phyloP scores from a whole-genome alignment of 129 eudicot species.

The Tagetes patula region DNA sequence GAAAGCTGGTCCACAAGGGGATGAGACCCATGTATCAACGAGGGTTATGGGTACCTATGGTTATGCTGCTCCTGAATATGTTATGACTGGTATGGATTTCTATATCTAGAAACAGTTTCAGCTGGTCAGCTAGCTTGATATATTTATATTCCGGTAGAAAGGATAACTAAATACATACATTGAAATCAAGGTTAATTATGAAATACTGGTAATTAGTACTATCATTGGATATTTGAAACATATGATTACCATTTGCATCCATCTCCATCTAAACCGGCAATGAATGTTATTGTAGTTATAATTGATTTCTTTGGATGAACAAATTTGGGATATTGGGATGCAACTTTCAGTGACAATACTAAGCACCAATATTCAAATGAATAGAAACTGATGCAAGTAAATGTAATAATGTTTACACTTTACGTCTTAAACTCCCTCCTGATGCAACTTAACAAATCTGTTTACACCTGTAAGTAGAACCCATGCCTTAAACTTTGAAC shows the following conservation, averaged over 20 bases:
- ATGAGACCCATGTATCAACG: slow-evolving; percentile 95
- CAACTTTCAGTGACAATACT: no score
- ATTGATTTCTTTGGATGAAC: no score
- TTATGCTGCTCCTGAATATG: slow-evolving; percentile 99
- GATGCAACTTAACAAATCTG: no score
- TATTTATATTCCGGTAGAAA: neutral
- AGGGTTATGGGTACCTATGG: slow-evolving; percentile 99
- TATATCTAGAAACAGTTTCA: neutral
- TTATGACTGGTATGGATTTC: slow-evolving; percentile 81
- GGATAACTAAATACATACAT: neutral
- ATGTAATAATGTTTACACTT: no score
- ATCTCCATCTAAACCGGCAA: neutral
- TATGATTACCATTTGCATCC: neutral
- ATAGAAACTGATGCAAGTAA: no score
- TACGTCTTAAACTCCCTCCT: no score
- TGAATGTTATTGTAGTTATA: no score
- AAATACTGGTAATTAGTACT: neutral
- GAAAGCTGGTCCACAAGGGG: slow-evolving; percentile 98
- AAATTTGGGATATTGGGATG: no score
- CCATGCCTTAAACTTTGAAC: no score
- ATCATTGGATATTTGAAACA: neutral
- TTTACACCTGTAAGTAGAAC: no score
- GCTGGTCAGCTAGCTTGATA: neutral
- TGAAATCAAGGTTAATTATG: neutral
- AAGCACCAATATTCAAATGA: no score